These are phyloP conservation scores for Parsonsia alboflavescens DNA, from an alignment of 257 asterid species.

Conservation along the genomic window DNA sequence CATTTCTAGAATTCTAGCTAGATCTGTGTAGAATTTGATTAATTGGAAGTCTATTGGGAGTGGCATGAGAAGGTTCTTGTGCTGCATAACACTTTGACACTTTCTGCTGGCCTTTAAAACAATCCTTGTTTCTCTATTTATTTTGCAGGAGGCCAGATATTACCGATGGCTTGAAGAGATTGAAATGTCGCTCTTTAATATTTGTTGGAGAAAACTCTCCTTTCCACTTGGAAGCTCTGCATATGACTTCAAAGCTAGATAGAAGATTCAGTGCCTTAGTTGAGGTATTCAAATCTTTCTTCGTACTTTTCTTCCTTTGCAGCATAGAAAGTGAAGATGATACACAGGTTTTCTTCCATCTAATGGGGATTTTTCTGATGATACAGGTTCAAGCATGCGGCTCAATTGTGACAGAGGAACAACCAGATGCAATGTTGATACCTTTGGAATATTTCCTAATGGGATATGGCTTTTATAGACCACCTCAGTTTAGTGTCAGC, in stretches of 20 bases:
- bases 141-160: slow-evolving; percentile 57
- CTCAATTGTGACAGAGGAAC: slow-evolving; percentile 65
- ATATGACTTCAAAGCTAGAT: slow-evolving; percentile 60
- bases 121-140: neutral
- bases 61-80: neutral
- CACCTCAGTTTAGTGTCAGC: slow-evolving; percentile 45
- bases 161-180: slow-evolving; percentile 39
- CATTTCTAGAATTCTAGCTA: neutral
- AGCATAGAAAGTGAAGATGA: neutral
- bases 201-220: slow-evolving; percentile 60
- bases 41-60: neutral
- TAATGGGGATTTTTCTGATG: neutral
- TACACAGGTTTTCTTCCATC: neutral
- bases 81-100: neutral
- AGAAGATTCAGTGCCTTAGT: slow-evolving; percentile 60
- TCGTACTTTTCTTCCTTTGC: neutral
- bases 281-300: slow-evolving; percentile 35
- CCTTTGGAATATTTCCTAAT: slow-evolving; percentile 59
- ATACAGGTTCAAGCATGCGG: slow-evolving; percentile 64
- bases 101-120: neutral
- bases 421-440: slow-evolving; percentile 59
- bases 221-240: slow-evolving; percentile 53
- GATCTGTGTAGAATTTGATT: neutral
- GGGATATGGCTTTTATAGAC: slow-evolving; percentile 56
- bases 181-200: slow-evolving; percentile 50